phyloP scores from a whole-genome alignment of 2,329 filamentous ascomycete species.

The Fragosphaeria purpurea region DNA sequence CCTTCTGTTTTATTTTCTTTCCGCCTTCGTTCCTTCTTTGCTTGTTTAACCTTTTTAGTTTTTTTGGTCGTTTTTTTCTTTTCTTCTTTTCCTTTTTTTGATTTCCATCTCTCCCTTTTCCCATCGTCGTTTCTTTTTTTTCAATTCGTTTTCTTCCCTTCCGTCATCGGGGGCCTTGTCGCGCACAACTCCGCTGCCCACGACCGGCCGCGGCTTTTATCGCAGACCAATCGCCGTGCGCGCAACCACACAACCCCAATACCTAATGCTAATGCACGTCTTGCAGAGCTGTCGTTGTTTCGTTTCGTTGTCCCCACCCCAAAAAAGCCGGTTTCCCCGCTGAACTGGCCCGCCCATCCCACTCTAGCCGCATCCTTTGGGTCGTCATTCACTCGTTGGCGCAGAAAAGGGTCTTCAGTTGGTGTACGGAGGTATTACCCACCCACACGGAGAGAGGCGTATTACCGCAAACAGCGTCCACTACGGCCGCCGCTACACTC shows the following conservation, averaged over 20 bases:
- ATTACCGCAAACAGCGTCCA: not conserved
- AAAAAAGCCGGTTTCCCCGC: too few relatives aligned
- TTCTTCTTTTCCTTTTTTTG: not conserved
- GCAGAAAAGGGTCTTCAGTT: too few relatives aligned
- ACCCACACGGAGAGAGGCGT: not conserved
- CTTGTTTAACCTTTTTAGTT: not conserved
- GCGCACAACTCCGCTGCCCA: not conserved
- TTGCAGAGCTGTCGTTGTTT: too few relatives aligned
- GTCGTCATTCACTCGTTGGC: too few relatives aligned
- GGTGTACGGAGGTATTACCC: not conserved
- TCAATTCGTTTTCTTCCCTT: not conserved
- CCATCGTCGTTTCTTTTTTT: not conserved
- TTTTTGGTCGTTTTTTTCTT: not conserved
- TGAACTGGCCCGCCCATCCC: not conserved
- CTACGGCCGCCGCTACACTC: not conserved
- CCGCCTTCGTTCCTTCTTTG: not conserved
- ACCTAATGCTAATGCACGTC: conserved; percentile 7
- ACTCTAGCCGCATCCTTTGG: too few relatives aligned
- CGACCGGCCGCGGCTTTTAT: not conserved
- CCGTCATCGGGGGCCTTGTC: not conserved
- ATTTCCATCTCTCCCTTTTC: not conserved
- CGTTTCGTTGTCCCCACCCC: too few relatives aligned
- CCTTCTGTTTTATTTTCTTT: not conserved
- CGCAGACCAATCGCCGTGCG: conserved; percentile 4
- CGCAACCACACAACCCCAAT: conserved; percentile 5